Evolutionary conservation across 2,329 filamentous ascomycete species (phyloP).

Genomic region (Lecanoromycetidae sp.): DNA sequence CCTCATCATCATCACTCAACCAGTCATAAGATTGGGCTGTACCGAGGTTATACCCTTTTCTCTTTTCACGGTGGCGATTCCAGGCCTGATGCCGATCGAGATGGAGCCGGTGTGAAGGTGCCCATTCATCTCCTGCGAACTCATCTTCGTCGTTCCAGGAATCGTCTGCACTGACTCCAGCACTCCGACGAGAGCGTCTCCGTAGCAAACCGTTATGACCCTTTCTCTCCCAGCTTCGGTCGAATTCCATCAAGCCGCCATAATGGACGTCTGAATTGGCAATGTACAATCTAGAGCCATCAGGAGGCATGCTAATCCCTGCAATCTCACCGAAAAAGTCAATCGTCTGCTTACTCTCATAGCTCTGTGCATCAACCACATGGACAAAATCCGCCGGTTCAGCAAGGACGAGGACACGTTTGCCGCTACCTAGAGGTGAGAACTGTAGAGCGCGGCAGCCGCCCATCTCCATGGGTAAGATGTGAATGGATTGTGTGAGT

Average conservation of each 20-base stretch:
- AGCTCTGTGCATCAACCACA: conserved; percentile 34
- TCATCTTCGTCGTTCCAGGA: too few relatives aligned
- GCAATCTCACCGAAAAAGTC: conserved; percentile 37
- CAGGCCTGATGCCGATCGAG: too few relatives aligned
- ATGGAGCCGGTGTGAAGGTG: too few relatives aligned
- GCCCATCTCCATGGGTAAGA: conserved; percentile 33
- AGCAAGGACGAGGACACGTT: conserved; percentile 31
- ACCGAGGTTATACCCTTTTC: too few relatives aligned
- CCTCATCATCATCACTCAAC: too few relatives aligned
- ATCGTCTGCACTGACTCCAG: too few relatives aligned
- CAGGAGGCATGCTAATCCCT: conserved; percentile 32
- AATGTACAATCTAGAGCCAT: conserved; percentile 32
- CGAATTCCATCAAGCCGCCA: conserved; percentile 34
- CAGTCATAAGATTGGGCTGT: too few relatives aligned
- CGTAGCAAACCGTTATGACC: background rate
- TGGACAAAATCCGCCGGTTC: conserved; percentile 35
- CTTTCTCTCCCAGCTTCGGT: background rate
- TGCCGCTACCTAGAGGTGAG: conserved; percentile 33
- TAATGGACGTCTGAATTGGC: conserved; percentile 33
- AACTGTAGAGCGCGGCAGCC: conserved; percentile 34
- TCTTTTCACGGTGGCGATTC: too few relatives aligned
- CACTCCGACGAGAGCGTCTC: too few relatives aligned
- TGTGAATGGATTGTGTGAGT: conserved; percentile 28
- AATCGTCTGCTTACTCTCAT: conserved; percentile 31
- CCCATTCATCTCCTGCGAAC: too few relatives aligned